Evolutionary conservation across 2,329 filamentous ascomycete species (phyloP), one percentile per base, ranked within the genome.

Genomic region (Claviceps sp.): DNA sequence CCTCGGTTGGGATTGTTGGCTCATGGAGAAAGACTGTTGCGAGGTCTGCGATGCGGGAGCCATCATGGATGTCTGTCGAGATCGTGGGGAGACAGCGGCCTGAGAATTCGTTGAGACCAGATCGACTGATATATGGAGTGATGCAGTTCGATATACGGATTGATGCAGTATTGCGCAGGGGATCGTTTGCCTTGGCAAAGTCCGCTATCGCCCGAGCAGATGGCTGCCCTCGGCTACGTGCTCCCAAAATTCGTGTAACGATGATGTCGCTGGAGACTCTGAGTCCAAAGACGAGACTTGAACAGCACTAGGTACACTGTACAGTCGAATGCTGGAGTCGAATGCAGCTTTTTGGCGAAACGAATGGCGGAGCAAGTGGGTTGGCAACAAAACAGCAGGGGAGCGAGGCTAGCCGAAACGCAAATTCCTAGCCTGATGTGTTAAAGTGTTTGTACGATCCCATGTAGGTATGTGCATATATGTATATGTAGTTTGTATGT

Each of bases 21-120:
- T 80, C 74, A 79, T 76, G 56, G 66, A 67, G 62, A 78, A 79
- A 47, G 77, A 77, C 51, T 78, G 74, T 55, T 80, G 77, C 7
- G 75, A 77, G 4, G 75, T 70, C 61, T 76, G 74, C 53, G 73
- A 73, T 61, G 72, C 70, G 51, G 70, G 68, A 52, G 69, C 63
- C 64, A 69, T 69, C 13, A 18, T 55, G 26, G 20, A 22, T 13
- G 6, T 18, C 24, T 20, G 24, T 20, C 43, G 18, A 37, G 22
- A 18, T 26, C 13, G 22, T 38, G 16, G 13, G 2, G 22, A 47
- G 44, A 30, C 37, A 38, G 11, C 43, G n/a, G 18, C 18, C 6
- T 16, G 11, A 8, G 34, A 14, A 44, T 24, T 30, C 20, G 14
- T n/a, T 26, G 16, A 14, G 18, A 37, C 13, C 9, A 20, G 24